Percentiles rank a stretch among this genome's conserved stretches.
Conservation (phyloP, 805 yeast genomes). For the Schwanniomyces polymorphus region DNA sequence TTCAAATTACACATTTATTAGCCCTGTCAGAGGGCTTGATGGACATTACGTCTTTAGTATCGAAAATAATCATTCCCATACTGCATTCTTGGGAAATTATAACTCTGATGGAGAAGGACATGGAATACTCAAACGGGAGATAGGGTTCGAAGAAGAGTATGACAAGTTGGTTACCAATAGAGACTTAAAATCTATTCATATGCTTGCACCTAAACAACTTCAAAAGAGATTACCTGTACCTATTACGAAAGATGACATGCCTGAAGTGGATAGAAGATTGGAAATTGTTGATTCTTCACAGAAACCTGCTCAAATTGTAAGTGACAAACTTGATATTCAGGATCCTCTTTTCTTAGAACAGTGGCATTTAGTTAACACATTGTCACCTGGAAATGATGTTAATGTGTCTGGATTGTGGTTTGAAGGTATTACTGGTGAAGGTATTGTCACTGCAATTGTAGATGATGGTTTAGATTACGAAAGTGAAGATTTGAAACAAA, state of each 20-base stretch:
- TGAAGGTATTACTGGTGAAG: constrained; percentile 75
- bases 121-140: constrained; percentile 25
- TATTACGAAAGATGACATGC: constrained; percentile 10
- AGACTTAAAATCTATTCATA: constrained; percentile 50
- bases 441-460: constrained; percentile 81
- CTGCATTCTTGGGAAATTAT: constrained; percentile 33
- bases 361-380: constrained; percentile 88
- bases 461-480: constrained; percentile 94
- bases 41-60: constrained; percentile 69
- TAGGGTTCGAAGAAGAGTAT: constrained; percentile 22
- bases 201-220: constrained; percentile 54
- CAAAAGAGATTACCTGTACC: constrained; percentile 60
- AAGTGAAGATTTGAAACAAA: constrained; percentile 66
- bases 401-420: constrained; percentile 87
- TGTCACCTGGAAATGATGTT: constrained; percentile 77
- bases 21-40: constrained; percentile 58
- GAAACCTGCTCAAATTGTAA: constrained; percentile 42
- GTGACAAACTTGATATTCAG: constrained; percentile 55
- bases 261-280: neutral
- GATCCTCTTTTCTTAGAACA: constrained; percentile 86
- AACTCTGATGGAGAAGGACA: constrained; percentile 22
- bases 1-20: constrained; percentile 54
- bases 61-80: constrained; percentile 35
- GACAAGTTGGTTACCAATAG: constrained; percentile 22
- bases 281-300: constrained; percentile 51